phyloP scores from a whole-genome alignment of 2,329 filamentous ascomycete species.

The Aspergillus spinulosporus region DNA sequence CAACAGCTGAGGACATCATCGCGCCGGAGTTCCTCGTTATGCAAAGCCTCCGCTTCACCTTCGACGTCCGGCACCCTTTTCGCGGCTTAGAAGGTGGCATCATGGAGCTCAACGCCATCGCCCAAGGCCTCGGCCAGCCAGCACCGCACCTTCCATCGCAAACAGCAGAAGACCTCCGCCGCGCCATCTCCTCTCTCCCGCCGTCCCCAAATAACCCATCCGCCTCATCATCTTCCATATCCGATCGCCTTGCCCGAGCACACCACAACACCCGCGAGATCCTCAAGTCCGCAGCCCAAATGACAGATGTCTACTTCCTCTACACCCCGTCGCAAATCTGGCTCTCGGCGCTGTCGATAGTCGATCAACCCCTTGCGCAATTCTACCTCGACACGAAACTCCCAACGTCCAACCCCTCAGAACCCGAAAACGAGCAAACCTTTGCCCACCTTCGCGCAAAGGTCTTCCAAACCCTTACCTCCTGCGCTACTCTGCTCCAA shows the following conservation, averaged over 20 bases:
- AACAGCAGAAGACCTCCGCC: conserved; percentile 34
- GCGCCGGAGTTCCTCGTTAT: conserved; percentile 91
- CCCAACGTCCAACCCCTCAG: conserved; percentile 9
- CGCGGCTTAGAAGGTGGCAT: conserved; percentile 82
- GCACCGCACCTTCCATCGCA: conserved; percentile 32
- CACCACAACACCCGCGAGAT: conserved; percentile 72
- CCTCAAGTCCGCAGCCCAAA: conserved; percentile 74
- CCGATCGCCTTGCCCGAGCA: conserved; percentile 58
- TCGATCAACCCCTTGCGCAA: conserved; percentile 57
- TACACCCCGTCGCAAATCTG: conserved; percentile 94
- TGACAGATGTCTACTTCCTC: conserved; percentile 96
- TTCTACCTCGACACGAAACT: conserved; percentile 49
- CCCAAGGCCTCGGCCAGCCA: conserved; percentile 57
- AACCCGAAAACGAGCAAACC: conserved; percentile 18
- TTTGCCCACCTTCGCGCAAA: conserved; percentile 39
- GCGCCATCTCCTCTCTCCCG: conserved; percentile 33
- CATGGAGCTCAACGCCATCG: conserved; percentile 73
- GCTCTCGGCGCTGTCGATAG: conserved; percentile 75
- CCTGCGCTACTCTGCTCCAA: conserved; percentile 42
- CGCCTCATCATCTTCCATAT: conserved; percentile 29
- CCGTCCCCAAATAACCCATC: conserved; percentile 25
- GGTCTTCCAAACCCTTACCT: conserved; percentile 38
- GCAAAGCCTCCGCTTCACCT: conserved; percentile 90
- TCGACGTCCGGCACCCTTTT: conserved; percentile 89
- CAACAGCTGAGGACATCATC: conserved; percentile 76